Conservation (phyloP, 345 rosid species). For the Fremontodendron californicum region DNA sequence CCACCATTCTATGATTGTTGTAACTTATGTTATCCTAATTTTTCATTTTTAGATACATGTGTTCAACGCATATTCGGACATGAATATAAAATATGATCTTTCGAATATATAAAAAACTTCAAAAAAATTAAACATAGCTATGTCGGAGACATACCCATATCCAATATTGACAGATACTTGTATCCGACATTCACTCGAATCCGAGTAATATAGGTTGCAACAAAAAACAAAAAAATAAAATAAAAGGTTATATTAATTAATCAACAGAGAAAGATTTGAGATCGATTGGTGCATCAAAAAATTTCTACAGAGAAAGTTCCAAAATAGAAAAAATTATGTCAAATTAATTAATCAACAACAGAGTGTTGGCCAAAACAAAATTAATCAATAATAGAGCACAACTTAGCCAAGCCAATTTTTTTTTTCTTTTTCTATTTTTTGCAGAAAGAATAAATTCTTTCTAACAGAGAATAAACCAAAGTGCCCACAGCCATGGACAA, state of each 20-base stretch:
- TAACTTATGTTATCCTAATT: no score
- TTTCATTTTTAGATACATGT: no score
- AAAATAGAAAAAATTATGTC: neutral
- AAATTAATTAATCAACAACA: neutral
- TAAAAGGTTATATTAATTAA: neutral
- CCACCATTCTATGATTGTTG: neutral
- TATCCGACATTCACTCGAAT: no score
- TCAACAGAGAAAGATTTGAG: neutral
- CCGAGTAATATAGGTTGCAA: neutral
- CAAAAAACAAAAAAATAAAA: neutral
- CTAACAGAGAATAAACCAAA: neutral
- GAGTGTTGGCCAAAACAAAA: neutral
- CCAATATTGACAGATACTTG: no score
- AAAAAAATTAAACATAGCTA: no score
- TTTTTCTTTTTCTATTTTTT: neutral
- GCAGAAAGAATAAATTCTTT: neutral
- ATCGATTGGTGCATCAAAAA: neutral
- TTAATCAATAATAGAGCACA: neutral
- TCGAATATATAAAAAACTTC: no score
- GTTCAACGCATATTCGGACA: no score
- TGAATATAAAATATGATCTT: no score
- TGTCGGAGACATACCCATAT: no score
- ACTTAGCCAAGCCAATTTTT: neutral
- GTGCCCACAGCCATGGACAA: neutral
- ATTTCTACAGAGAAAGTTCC: neutral